These are phyloP conservation scores for Lasiosphaeria hispida DNA, from an alignment of 495 filamentous ascomycete genomes.

Conservation along the genomic window DNA sequence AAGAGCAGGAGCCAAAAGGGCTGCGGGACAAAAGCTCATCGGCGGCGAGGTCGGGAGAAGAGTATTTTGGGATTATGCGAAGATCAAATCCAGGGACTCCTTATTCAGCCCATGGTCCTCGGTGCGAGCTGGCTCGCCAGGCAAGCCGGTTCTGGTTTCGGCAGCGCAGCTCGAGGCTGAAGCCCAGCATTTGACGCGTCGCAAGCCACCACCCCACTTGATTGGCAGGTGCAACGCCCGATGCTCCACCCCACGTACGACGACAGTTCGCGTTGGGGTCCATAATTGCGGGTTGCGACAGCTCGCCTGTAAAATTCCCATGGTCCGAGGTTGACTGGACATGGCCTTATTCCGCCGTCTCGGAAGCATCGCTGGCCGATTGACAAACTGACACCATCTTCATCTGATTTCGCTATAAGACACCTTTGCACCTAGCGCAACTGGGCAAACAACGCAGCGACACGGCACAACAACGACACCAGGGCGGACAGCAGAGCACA, in stretches of 20 bases:
- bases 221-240: background rate
- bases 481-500: too few relatives aligned
- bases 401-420: background rate
- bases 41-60: too few relatives aligned
- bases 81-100: background rate
- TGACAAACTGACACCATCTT: background rate
- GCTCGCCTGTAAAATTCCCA: background rate
- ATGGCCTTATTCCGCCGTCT: constrained; percentile 2
- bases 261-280: background rate
- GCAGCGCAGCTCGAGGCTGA: background rate
- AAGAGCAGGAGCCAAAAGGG: too few relatives aligned
- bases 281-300: background rate
- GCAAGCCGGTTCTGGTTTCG: background rate
- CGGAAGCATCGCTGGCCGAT: constrained; percentile 3
- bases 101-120: background rate
- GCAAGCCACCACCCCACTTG: background rate
- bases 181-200: background rate
- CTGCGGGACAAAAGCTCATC: too few relatives aligned
- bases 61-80: too few relatives aligned
- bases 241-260: too few relatives aligned
- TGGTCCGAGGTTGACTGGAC: constrained; percentile 1
- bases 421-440: background rate
- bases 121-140: background rate
- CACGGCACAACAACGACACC: too few relatives aligned
- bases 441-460: background rate